A percentile compares a stretch with the other conserved stretches of the same genome.
phyloP scores from a whole-genome alignment of 805 yeast genomes.

The Kazachstania viticola region DNA sequence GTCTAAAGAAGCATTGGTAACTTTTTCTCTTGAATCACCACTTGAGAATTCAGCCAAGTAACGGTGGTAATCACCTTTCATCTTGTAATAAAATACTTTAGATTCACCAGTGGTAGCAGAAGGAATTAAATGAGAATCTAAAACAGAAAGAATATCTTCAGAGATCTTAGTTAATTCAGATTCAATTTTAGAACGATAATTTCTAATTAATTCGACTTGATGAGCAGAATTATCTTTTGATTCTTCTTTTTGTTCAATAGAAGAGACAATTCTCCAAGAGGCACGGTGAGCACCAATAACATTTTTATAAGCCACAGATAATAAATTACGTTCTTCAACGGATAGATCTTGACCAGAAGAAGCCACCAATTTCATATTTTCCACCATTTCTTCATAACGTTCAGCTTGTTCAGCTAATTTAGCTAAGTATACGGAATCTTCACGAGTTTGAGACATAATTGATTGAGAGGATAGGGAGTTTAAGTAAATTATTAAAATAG shows the following conservation, averaged over 20 bases:
- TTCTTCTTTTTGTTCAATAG: conserved; percentile 94
- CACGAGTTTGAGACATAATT: conserved; percentile 73
- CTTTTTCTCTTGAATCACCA: conserved; percentile 79
- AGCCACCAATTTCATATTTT: conserved; percentile 93
- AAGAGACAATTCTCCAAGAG: conserved; percentile 94
- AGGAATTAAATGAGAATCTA: conserved; percentile 79
- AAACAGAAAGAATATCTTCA: conserved; percentile 78
- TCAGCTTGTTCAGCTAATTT: conserved; percentile 97
- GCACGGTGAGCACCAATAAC: conserved; percentile 98
- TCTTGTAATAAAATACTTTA: conserved; percentile 91
- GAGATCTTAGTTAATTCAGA: conserved; percentile 81
- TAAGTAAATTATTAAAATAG: too few relatives aligned
- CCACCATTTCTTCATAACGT: conserved; percentile 97
- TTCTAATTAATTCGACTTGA: conserved; percentile 80
- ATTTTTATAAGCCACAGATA: conserved; percentile 92
- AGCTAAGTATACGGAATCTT: conserved; percentile 94
- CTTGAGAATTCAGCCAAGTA: conserved; percentile 91
- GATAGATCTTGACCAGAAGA: conserved; percentile 86
- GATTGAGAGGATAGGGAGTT: too few relatives aligned
- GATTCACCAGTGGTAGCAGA: conserved; percentile 92
- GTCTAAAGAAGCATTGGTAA: conserved; percentile 83
- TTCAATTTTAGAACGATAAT: conserved; percentile 87
- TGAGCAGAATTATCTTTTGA: conserved; percentile 73
- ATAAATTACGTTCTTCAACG: conserved; percentile 91
- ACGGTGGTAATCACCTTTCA: conserved; percentile 99